phyloP scores from a whole-genome alignment of 495 filamentous ascomycete genomes.

The Penicillium argentinense region DNA sequence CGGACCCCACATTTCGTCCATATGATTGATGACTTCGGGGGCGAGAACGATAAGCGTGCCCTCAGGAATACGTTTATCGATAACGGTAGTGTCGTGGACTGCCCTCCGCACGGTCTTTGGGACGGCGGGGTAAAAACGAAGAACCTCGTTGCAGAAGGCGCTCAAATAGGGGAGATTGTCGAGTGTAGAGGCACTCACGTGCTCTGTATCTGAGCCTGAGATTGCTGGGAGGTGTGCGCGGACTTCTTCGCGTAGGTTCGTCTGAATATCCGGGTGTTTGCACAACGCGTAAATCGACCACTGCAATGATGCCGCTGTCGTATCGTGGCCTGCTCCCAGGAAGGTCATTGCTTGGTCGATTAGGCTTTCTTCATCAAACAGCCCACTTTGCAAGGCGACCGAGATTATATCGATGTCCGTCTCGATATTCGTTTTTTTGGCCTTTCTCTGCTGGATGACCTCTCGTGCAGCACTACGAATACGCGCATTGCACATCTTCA shows the following conservation, averaged over 20 bases:
- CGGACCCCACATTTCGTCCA: slow-evolving; percentile 73
- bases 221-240: slow-evolving; percentile 62
- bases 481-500: slow-evolving; percentile 50
- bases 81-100: slow-evolving; percentile 61
- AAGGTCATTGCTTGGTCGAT: slow-evolving; percentile 96
- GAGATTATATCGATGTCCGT: slow-evolving; percentile 76
- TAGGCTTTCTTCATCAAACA: slow-evolving; percentile 75
- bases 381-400: slow-evolving; percentile 73
- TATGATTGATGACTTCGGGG: slow-evolving; percentile 68
- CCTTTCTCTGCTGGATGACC: slow-evolving; percentile 68
- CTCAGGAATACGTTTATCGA: slow-evolving; percentile 53
- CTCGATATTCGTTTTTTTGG: slow-evolving; percentile 50
- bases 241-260: slow-evolving; percentile 58
- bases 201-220: slow-evolving; percentile 33
- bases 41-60: slow-evolving; percentile 51
- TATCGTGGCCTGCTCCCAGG: slow-evolving; percentile 88
- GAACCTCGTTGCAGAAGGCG: slow-evolving; percentile 61
- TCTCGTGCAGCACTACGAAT: slow-evolving; percentile 64
- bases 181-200: slow-evolving; percentile 50
- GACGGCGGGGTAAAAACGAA: slow-evolving; percentile 59
- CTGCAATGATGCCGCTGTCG: slow-evolving; percentile 58
- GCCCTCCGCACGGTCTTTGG: slow-evolving; percentile 64
- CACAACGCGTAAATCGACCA: slow-evolving; percentile 63
- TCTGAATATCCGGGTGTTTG: slow-evolving; percentile 57
- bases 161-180: slow-evolving; percentile 60